Percentiles rank a stretch among this genome's conserved stretches.
These are phyloP conservation scores for Phaseolus coccineus DNA, from an alignment of 331 rosid genomes.

Conservation along the genomic window DNA sequence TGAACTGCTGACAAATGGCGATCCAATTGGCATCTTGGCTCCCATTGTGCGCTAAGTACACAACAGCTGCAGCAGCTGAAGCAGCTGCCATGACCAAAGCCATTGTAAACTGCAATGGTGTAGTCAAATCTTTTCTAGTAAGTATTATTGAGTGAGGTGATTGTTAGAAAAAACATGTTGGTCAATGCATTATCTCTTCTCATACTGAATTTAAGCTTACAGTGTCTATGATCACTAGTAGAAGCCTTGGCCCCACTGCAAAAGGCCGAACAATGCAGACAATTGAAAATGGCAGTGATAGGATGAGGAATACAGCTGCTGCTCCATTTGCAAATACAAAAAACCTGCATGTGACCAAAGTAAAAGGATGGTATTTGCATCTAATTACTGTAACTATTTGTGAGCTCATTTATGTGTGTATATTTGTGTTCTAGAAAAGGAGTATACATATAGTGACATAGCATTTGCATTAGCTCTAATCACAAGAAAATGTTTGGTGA, in stretches of 20 bases:
- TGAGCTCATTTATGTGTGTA: not conserved
- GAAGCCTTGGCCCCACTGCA: constrained; percentile 68
- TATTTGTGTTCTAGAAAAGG: not conserved
- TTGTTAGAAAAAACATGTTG: constrained; percentile 1
- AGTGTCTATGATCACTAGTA: constrained; percentile 58
- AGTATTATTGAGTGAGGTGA: not conserved
- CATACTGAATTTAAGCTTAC: constrained; percentile 44
- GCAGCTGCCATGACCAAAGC: constrained; percentile 71
- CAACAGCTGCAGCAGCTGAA: constrained; percentile 74
- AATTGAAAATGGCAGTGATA: constrained; percentile 67
- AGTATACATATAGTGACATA: not conserved
- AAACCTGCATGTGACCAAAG: constrained; percentile 46
- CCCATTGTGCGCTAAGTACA: constrained; percentile 86
- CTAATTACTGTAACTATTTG: not conserved
- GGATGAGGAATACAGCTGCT: constrained; percentile 69
- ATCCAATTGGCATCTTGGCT: constrained; percentile 87
- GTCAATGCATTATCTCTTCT: constrained; percentile 20
- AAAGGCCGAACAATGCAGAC: constrained; percentile 57
- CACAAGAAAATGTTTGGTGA: constrained; percentile 10
- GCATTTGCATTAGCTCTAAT: not conserved
- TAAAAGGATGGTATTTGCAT: not conserved
- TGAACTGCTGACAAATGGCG: constrained; percentile 77
- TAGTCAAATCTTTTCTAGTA: constrained; percentile 8
- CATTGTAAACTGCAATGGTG: constrained; percentile 62
- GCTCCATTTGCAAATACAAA: constrained; percentile 73